Conservation (phyloP, 2,329 filamentous ascomycete species). For the Paecilomyces fulvus region DNA sequence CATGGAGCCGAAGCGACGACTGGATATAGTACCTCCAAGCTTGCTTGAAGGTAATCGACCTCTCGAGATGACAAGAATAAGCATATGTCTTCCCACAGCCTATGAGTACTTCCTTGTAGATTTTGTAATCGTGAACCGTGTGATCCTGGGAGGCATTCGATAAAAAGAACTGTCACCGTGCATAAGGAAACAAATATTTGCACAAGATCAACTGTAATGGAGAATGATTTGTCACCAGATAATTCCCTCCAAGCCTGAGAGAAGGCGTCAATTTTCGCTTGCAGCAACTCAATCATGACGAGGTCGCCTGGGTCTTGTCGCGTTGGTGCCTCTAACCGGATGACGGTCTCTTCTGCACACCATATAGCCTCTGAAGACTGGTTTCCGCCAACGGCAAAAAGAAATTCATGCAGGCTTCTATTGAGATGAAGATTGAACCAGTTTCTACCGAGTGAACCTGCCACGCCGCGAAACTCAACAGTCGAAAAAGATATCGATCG, state of each 20-base stretch:
- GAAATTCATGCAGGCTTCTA: slow-evolving; percentile 39
- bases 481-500: slow-evolving; percentile 22
- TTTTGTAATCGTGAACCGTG: slow-evolving; percentile 20
- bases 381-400: slow-evolving; percentile 33
- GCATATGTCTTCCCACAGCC: slow-evolving; percentile 29
- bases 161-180: slow-evolving; percentile 31
- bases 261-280: slow-evolving; percentile 38
- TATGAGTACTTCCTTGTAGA: slow-evolving; percentile 18
- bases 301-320: slow-evolving; percentile 26
- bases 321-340: slow-evolving; percentile 15
- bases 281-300: slow-evolving; percentile 38
- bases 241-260: slow-evolving; percentile 37
- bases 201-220: slow-evolving; percentile 42
- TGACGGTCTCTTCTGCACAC: slow-evolving; percentile 11
- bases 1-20: slow-evolving; percentile 18
- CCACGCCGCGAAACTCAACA: slow-evolving; percentile 15
- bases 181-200: slow-evolving; percentile 43
- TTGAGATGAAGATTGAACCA: slow-evolving; percentile 36
- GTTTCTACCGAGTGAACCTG: slow-evolving; percentile 23
- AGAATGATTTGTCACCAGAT: slow-evolving; percentile 33
- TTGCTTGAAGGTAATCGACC: slow-evolving; percentile 18
- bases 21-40: slow-evolving; percentile 25
- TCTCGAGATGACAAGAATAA: slow-evolving; percentile 21
- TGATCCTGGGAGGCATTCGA: slow-evolving; percentile 26
- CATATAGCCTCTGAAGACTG: slow-evolving; percentile 16